A percentile compares a stretch with the other conserved stretches of the same genome.
These are phyloP conservation scores for Echinosphaeria canescens DNA, from an alignment of 2,329 filamentous ascomycete genomes.

Conservation along the genomic window DNA sequence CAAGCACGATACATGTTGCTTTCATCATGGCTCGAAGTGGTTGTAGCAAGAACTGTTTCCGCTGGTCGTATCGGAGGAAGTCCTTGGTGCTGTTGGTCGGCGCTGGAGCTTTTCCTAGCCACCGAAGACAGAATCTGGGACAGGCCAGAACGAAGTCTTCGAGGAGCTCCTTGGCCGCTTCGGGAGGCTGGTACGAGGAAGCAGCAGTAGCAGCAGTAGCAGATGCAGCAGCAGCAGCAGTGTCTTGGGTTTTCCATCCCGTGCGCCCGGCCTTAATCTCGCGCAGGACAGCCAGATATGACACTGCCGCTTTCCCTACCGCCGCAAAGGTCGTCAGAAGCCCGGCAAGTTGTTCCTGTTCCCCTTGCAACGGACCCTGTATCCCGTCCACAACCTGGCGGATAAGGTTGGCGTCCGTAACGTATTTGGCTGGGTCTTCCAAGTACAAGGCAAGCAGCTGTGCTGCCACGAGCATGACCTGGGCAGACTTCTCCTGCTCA, in stretches of 20 bases:
- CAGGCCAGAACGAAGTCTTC: conserved; percentile 33
- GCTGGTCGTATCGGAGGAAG: conserved; percentile 36
- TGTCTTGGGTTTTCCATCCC: too few relatives aligned
- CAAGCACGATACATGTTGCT: conserved; percentile 33
- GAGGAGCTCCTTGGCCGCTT: conserved; percentile 11
- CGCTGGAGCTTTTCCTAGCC: conserved; percentile 34
- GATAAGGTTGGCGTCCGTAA: conserved; percentile 18
- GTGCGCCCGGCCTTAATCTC: too few relatives aligned
- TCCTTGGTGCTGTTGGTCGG: conserved; percentile 31
- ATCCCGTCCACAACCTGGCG: conserved; percentile 27
- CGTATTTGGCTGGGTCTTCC: conserved; percentile 16
- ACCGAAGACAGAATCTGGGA: conserved; percentile 36
- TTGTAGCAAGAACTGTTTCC: conserved; percentile 27
- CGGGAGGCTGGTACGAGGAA: too few relatives aligned
- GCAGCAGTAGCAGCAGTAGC: too few relatives aligned
- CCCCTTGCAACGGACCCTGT: conserved; percentile 37
- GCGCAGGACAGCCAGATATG: too few relatives aligned
- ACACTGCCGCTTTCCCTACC: conserved; percentile 30
- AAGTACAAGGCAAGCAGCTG: conserved; percentile 31
- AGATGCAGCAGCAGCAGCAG: too few relatives aligned
- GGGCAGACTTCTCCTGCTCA: conserved; percentile 21
- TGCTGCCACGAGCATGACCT: conserved; percentile 27
- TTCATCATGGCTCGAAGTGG: conserved; percentile 35
- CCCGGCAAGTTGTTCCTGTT: conserved; percentile 35
- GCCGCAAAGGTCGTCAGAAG: conserved; percentile 32